Evolutionary conservation across 129 eudicot genomes (phyloP).

Genomic region (Heracleum sosnowskyi): DNA sequence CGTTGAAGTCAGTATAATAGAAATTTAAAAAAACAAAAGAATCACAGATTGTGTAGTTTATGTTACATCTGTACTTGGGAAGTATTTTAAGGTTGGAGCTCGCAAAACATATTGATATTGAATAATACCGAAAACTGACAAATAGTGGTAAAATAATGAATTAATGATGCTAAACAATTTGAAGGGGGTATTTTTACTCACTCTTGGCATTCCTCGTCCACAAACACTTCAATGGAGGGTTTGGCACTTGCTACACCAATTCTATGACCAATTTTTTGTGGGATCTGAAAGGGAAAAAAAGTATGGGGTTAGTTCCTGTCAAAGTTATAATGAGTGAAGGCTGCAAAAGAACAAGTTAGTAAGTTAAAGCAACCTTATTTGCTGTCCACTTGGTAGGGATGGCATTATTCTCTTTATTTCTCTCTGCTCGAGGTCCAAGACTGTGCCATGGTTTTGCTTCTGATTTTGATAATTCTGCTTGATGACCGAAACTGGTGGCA

Average conservation of each 20-base stretch:
- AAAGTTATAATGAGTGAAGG: constrained; percentile 2
- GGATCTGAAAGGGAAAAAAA: constrained; percentile 41
- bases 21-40: not conserved
- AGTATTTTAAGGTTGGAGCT: not conserved
- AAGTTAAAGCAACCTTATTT: constrained; percentile 41
- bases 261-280: constrained; percentile 52
- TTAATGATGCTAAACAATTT: not conserved
- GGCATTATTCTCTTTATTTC: constrained; percentile 82
- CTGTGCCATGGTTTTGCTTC: constrained; percentile 61
- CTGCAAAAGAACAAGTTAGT: not conserved
- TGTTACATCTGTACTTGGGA: not conserved
- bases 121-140: not conserved
- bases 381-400: constrained; percentile 90
- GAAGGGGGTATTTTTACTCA: constrained; percentile 32
- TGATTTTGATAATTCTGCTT: constrained; percentile 28
- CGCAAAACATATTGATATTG: not conserved
- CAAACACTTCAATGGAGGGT: constrained; percentile 75
- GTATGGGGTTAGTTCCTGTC: not conserved
- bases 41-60: not conserved
- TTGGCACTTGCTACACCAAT: constrained; percentile 35
- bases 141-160: not conserved
- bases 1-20: not conserved
- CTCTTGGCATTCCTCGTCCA: constrained; percentile 70
- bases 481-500: constrained; percentile 24
- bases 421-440: constrained; percentile 77